A percentile compares a stretch with the other conserved stretches of the same genome.
Evolutionary conservation across 2,329 filamentous ascomycete species (phyloP).

Genomic region (Hypoxylon sp.): DNA sequence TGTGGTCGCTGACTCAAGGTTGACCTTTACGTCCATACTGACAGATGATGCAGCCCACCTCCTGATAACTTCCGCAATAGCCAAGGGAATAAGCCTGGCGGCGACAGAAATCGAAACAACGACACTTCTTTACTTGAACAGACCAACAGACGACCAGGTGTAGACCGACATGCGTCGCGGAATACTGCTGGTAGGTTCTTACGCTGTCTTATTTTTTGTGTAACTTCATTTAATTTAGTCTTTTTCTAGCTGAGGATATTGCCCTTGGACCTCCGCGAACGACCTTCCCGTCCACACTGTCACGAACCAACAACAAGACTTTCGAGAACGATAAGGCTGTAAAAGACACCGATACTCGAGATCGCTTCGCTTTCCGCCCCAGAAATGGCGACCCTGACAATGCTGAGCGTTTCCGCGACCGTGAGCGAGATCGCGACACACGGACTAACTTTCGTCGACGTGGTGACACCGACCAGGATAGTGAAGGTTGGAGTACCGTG

Average conservation of each 20-base stretch:
- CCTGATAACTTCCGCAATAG: conserved; percentile 61
- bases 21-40: conserved; percentile 21
- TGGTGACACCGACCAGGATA: conserved; percentile 68
- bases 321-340: conserved; percentile 65
- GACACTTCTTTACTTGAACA: conserved; percentile 62
- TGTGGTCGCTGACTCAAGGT: conserved; percentile 48
- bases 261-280: conserved; percentile 87
- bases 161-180: conserved; percentile 67
- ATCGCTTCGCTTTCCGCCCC: conserved; percentile 71
- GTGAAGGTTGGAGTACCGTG: conserved; percentile 79
- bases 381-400: conserved; percentile 63
- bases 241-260: conserved; percentile 77
- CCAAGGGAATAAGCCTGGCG: conserved; percentile 55
- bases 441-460: conserved; percentile 64
- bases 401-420: conserved; percentile 52
- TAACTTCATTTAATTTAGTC: conserved; percentile 48
- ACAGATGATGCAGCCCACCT: conserved; percentile 54
- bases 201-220: conserved; percentile 22
- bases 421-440: conserved; percentile 63
- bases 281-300: conserved; percentile 80
- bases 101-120: conserved; percentile 59
- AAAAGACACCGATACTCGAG: conserved; percentile 64
- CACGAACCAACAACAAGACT: conserved; percentile 59
- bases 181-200: conserved; percentile 66
- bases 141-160: conserved; percentile 62